Conservation (phyloP, 768 basidiomycete genomes). For the Leucogyrophana mollusca region DNA sequence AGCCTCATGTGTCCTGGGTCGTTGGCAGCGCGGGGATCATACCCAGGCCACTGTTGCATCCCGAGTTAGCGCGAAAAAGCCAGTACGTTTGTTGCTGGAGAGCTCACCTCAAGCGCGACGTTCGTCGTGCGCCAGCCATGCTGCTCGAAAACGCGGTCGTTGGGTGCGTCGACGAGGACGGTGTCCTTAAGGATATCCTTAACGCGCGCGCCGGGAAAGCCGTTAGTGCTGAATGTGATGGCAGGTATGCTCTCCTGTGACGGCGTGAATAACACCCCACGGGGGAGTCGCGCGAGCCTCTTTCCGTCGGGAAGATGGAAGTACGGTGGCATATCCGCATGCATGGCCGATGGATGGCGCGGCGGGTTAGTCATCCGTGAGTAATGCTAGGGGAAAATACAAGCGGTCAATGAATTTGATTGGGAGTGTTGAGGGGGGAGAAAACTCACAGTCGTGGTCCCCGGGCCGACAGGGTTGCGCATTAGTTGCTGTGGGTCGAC, state of each 20-base stretch:
- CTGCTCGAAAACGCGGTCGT: constrained; percentile 15
- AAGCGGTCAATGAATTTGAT: not conserved
- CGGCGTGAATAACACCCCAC: constrained; percentile 10
- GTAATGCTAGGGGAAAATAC: constrained; percentile 11
- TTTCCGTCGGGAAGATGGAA: constrained; percentile 15
- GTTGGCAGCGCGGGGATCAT: not conserved
- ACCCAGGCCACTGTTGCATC: constrained; percentile 27
- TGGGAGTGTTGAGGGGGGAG: not conserved
- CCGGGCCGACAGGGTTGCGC: constrained; percentile 7
- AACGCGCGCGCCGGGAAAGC: constrained; percentile 18
- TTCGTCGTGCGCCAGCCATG: constrained; percentile 19
- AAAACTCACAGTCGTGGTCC: constrained; percentile 7
- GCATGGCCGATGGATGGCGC: constrained; percentile 13
- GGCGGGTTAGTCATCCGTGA: constrained; percentile 11
- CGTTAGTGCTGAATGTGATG: constrained; percentile 15
- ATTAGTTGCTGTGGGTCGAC: constrained; percentile 6
- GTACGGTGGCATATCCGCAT: constrained; percentile 16
- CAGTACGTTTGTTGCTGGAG: too few species aligned
- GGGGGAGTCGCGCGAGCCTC: constrained; percentile 19
- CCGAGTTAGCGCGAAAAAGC: too few species aligned
- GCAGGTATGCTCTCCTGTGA: constrained; percentile 11
- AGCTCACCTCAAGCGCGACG: constrained; percentile 21
- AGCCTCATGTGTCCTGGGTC: constrained; percentile 15
- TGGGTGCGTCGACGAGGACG: constrained; percentile 12
- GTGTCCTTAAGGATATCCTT: constrained; percentile 13